Evolutionary conservation across 2,329 filamentous ascomycete genomes (phyloP), one percentile per base, ranked within the genome.

Genomic region (Penicillium rolfsii): DNA sequence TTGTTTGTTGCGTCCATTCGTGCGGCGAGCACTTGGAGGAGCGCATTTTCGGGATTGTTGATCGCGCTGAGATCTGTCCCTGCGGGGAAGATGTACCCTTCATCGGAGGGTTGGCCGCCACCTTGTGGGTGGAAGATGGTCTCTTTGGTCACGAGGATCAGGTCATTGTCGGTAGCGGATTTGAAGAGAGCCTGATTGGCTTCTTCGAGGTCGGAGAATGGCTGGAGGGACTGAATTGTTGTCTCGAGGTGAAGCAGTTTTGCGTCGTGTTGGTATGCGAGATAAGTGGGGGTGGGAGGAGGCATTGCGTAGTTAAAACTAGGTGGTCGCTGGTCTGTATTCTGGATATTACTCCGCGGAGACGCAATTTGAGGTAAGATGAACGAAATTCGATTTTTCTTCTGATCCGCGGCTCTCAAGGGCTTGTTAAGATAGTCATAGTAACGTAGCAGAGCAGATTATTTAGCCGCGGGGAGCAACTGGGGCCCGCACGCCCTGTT

Each of bases 41-140:
- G 11, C 4, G 53, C 40, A 9, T 26, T 35, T 22, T 45, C 16
- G 4, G 49, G 30, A 11, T 52, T 38, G 49, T 22, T 22, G 30
- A 5, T 38, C 4, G 9, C 28, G 33, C 14, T 53, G 35, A 19
- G 8, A 9, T 33, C 26, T 5, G 52, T n/a, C 0, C n/a, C 26
- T 28, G 52, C 52, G 40, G 30, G 53, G 33, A 46, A 38, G 19
- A 91, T 89, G 43, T 71, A 76, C 22, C 89, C 89, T 11, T 82
- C 80, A 63, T 92, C 89, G 0, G 85, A 88, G 0, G 89, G 89
- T 69, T 92, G 89, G 7, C 89, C 89, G 61, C 89, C 89, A 22
- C 89, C 89, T 73, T 92, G 89, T 0, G 88, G 86, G 63, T 92
- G 87, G 75, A 92, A 92, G 62, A 91, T 87, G n/a, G 89, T 91